phyloP scores from a whole-genome alignment of 768 basidiomycete genomes.

The Collybia nuda region DNA sequence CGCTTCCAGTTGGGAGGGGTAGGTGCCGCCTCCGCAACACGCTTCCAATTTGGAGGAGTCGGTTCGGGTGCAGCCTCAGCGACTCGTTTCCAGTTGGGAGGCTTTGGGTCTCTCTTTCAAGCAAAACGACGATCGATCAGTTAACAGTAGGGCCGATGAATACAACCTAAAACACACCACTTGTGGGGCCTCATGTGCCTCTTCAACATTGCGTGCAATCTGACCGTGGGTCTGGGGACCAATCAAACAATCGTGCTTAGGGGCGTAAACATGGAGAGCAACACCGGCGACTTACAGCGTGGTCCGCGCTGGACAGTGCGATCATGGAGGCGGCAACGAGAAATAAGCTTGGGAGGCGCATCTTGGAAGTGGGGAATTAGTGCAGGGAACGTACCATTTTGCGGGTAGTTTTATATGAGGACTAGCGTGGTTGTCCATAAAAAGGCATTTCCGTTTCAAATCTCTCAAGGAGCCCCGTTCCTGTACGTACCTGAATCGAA shows the following conservation, averaged over 20 bases:
- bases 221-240: conserved; percentile 4
- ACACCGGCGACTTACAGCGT: conserved; percentile 19
- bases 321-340: conserved; percentile 22
- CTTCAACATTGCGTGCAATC: conserved; percentile 14
- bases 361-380: conserved; percentile 15
- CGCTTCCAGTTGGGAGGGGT: conserved; percentile 17
- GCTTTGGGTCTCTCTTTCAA: background rate
- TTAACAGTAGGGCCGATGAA: too few relatives aligned
- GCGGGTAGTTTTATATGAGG: conserved; percentile 7
- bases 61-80: background rate
- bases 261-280: background rate
- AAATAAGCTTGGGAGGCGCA: conserved; percentile 27
- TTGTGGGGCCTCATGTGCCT: conserved; percentile 4
- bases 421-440: too few relatives aligned
- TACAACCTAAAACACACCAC: conserved; percentile 14
- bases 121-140: background rate
- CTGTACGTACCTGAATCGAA: background rate
- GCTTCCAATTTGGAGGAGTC: conserved; percentile 7
- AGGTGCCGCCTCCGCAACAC: conserved; percentile 5
- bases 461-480: conserved; percentile 2
- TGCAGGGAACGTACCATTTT: conserved; percentile 10
- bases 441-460: conserved; percentile 1
- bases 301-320: conserved; percentile 20
- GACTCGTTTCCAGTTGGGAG: background rate
- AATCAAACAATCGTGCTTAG: background rate